Percentiles rank a stretch among this genome's conserved stretches.
Evolutionary conservation across 768 basidiomycete species (phyloP).

Genomic region (Trametes elegans): DNA sequence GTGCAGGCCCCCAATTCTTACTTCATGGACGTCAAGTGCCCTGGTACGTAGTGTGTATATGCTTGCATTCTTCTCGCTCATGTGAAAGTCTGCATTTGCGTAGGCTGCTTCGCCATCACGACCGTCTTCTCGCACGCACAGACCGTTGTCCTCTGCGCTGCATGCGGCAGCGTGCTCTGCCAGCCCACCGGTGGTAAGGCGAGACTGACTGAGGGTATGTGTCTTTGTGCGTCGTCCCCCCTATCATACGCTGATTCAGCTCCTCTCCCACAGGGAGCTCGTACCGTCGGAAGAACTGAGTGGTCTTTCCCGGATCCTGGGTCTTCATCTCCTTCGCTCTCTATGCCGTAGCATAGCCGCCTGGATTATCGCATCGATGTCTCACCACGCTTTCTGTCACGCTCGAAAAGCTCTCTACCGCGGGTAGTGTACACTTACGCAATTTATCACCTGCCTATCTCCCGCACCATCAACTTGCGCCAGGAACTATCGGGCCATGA

Average conservation of each 20-base stretch:
- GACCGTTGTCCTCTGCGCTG: slow-evolving; percentile 91
- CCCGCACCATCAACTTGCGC: slow-evolving; percentile 6
- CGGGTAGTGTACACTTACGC: slow-evolving; percentile 25
- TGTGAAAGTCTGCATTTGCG: not conserved
- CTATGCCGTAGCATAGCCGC: slow-evolving; percentile 19
- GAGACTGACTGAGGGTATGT: slow-evolving; percentile 93
- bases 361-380: slow-evolving; percentile 17
- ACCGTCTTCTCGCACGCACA: slow-evolving; percentile 99
- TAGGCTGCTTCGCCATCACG: slow-evolving; percentile 92
- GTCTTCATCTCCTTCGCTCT: slow-evolving; percentile 6
- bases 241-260: slow-evolving; percentile 9
- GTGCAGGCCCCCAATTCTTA: slow-evolving; percentile 98
- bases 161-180: slow-evolving; percentile 93
- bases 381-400: slow-evolving; percentile 19
- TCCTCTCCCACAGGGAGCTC: slow-evolving; percentile 69
- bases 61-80: slow-evolving; percentile 18
- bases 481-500: not conserved
- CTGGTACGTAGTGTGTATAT: slow-evolving; percentile 54
- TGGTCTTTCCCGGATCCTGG: slow-evolving; percentile 12
- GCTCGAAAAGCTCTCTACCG: slow-evolving; percentile 18
- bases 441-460: slow-evolving; percentile 14
- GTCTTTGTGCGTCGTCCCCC: slow-evolving; percentile 12
- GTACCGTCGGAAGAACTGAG: slow-evolving; percentile 92
- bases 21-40: slow-evolving; percentile 99
- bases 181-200: slow-evolving; percentile 99